These are phyloP conservation scores for Dryas alaskensis DNA, from an alignment of 306 rosid species.

Conservation along the genomic window DNA sequence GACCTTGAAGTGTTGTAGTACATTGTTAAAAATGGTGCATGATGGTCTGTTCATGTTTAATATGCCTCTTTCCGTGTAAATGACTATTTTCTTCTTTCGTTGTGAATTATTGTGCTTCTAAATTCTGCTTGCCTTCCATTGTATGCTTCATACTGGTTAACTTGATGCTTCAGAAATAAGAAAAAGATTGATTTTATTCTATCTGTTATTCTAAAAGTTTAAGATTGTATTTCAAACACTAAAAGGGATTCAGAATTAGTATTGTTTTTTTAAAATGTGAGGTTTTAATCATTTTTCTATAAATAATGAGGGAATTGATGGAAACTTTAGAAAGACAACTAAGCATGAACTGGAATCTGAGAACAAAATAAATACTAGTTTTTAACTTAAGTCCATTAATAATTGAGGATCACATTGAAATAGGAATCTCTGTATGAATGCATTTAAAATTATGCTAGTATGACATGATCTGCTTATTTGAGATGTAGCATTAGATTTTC, in stretches of 20 bases:
- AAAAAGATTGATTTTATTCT: too few species aligned
- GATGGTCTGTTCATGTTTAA: slow-evolving; percentile 11
- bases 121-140: not conserved
- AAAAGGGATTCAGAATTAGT: too few species aligned
- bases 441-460: too few species aligned
- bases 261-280: not conserved
- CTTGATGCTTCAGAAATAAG: not conserved
- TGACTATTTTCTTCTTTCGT: slow-evolving; percentile 1
- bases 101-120: slow-evolving; percentile 8
- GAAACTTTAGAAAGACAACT: not conserved
- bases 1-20: slow-evolving; percentile 10
- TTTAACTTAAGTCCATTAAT: not conserved
- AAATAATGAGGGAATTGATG: not conserved
- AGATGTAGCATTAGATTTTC: too few species aligned
- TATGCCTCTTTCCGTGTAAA: slow-evolving; percentile 22
- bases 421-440: not conserved
- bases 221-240: too few species aligned
- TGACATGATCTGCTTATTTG: too few species aligned
- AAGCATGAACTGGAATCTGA: not conserved
- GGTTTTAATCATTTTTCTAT: not conserved
- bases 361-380: not conserved
- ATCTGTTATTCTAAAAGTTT: too few species aligned
- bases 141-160: not conserved
- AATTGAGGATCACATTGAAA: not conserved
- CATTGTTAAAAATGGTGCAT: slow-evolving; percentile 11